phyloP scores from a whole-genome alignment of 192 early-diverging fungal species.

The Funneliformis geosporum region DNA sequence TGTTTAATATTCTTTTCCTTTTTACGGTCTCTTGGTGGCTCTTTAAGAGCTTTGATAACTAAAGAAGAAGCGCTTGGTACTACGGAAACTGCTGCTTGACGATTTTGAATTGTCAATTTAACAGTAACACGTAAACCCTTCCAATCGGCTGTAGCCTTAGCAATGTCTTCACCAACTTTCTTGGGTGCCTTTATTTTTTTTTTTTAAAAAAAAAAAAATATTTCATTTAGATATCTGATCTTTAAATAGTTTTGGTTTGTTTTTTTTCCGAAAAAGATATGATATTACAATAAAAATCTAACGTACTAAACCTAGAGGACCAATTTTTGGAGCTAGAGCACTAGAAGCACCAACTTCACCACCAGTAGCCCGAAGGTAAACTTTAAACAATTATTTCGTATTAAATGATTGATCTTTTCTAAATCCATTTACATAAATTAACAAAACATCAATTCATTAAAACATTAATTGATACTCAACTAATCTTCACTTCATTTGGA shows the following conservation, averaged over 20 bases:
- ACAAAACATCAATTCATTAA: background rate
- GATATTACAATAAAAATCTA: background rate
- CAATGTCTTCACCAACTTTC: conserved; percentile 99
- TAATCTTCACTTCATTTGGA: conserved; percentile 25
- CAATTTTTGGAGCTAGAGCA: conserved; percentile 98
- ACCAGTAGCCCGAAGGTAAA: conserved; percentile 93
- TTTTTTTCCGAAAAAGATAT: background rate
- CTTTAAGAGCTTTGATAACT: conserved; percentile 96
- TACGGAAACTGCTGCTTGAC: conserved; percentile 96
- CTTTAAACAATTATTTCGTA: background rate
- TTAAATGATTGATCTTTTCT: background rate
- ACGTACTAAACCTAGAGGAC: conserved; percentile 87
- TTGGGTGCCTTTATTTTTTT: conserved; percentile 76
- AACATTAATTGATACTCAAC: background rate
- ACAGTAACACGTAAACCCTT: conserved; percentile 99
- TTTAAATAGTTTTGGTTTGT: conserved; percentile 36
- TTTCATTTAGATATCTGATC: background rate
- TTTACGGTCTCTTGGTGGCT: conserved; percentile 96
- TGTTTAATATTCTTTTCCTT: conserved; percentile 99
- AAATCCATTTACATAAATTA: background rate
- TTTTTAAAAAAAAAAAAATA: too few relatives aligned
- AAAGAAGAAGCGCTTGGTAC: conserved; percentile 96
- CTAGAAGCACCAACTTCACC: conserved; percentile 96
- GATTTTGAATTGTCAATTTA: conserved; percentile 98
- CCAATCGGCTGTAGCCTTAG: conserved; percentile 99